Base-by-base conservation (phyloP, 1,284 basidiomycete genomes). In the Rhodotorula sp. region DNA sequence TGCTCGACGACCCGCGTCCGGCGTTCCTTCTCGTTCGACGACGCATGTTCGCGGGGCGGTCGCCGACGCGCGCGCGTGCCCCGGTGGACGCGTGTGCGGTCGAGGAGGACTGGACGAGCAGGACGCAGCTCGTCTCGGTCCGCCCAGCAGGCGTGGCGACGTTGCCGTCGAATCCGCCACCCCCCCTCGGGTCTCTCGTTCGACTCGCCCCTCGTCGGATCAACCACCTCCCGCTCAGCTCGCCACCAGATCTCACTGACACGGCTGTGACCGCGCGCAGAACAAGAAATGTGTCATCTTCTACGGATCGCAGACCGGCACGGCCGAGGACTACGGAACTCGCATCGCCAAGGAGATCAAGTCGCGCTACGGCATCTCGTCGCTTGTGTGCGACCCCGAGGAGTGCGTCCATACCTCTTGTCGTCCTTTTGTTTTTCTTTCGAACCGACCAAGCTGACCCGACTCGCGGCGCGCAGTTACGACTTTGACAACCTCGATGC, bases 401-500 rank as follows among this genome's bases (percentile, higher is more conserved):
- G 94, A 97, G 81, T 79, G 71, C 69, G 77, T 71, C 26, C 40
- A n/a, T 40, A 24, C 10, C 4, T 7, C 0, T 28, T n/a, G 8
- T 15, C 48, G n/a, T 16, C 37, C n/a, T n/a, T n/a, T n/a, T 34
- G 34, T 10, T 10, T 5, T 34, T 34, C 34, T 6, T 5, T 51
- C 61, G 9, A 13, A 2, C 24, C 37, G 20, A 28, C 26, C 9
- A 40, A 26, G 9, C 40, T 62, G 31, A 63, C 26, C 37, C 0
- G 2, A 2, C 26, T n/a, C 9, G n/a, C 22, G 2, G n/a, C 22
- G 2, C 10, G 8, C 69, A 79, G 78, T 51, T 97, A 97, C 81
- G 95, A 98, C 79, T 97, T 97, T 79, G 91, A 94, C 78, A 94
- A 91, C 81, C 87, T 99, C 73, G 94, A 98, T 81, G 85, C 89